Percentiles rank a stretch among this genome's conserved stretches.
Conservation (phyloP, 2,329 filamentous ascomycete species). For the Xylariomycetidae sp. region DNA sequence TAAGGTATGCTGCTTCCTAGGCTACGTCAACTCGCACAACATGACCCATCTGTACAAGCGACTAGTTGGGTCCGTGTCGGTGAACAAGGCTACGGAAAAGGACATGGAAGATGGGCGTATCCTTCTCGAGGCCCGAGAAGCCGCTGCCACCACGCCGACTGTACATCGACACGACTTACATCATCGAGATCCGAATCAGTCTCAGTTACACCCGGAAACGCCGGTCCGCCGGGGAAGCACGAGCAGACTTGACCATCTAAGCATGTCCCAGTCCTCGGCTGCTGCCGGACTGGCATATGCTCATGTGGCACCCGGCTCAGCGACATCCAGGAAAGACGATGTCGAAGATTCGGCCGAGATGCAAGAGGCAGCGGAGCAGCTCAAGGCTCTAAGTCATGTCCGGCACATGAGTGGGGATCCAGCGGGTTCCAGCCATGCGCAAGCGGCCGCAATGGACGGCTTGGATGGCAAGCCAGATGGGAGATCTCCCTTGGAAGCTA, state of each 20-base stretch:
- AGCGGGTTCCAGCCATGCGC: constrained; percentile 14
- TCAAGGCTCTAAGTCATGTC: constrained; percentile 60
- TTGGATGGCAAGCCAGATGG: constrained; percentile 34
- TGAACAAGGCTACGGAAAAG: constrained; percentile 40
- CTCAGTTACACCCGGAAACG: constrained; percentile 23
- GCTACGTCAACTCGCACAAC: constrained; percentile 61
- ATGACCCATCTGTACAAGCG: constrained; percentile 59
- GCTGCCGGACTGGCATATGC: constrained; percentile 16
- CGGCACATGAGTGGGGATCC: constrained; percentile 47
- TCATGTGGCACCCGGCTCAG: constrained; percentile 21
- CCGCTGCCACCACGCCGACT: constrained; percentile 32
- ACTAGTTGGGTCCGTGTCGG: constrained; percentile 43
- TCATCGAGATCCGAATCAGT: constrained; percentile 11
- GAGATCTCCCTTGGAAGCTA: constrained; percentile 33
- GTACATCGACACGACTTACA: constrained; percentile 20
- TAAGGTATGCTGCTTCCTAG: constrained; percentile 60
- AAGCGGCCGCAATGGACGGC: constrained; percentile 19
- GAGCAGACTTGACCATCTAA: constrained; percentile 19
- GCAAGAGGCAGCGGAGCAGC: constrained; percentile 61
- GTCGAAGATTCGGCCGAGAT: constrained; percentile 62
- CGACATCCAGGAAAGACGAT: constrained; percentile 36
- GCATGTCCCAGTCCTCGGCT: constrained; percentile 18
- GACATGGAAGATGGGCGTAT: constrained; percentile 53
- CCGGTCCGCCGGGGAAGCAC: constrained; percentile 22
- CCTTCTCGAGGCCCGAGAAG: constrained; percentile 46